Conservation (phyloP, 2,329 filamentous ascomycete species). For the Exophiala sp. region DNA sequence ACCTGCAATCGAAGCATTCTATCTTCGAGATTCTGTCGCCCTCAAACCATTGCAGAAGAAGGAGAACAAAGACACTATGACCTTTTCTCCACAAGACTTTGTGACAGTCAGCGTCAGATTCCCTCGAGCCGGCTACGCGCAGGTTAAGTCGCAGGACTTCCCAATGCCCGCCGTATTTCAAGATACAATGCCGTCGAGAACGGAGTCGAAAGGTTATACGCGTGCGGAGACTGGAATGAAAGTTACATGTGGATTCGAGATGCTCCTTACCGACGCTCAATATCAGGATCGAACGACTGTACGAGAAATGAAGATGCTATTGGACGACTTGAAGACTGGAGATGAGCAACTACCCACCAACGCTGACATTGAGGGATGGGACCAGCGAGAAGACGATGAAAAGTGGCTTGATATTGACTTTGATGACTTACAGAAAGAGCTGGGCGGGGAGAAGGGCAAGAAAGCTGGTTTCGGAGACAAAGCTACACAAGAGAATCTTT, state of each 20-base stretch:
- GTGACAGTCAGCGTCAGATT: slow-evolving; percentile 77
- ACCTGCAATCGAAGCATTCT: slow-evolving; percentile 85
- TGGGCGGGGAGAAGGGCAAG: slow-evolving; percentile 49
- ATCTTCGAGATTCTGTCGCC: slow-evolving; percentile 77
- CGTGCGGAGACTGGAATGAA: slow-evolving; percentile 77
- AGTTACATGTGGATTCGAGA: slow-evolving; percentile 83
- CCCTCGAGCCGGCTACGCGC: slow-evolving; percentile 85
- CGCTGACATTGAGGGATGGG: slow-evolving; percentile 70
- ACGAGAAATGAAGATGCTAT: slow-evolving; percentile 70
- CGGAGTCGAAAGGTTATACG: slow-evolving; percentile 45
- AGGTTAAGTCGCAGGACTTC: slow-evolving; percentile 83
- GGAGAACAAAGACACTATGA: slow-evolving; percentile 48
- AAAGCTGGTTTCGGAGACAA: slow-evolving; percentile 43
- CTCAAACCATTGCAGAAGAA: slow-evolving; percentile 64
- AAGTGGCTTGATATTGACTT: slow-evolving; percentile 91
- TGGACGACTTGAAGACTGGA: slow-evolving; percentile 72
- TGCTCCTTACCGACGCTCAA: slow-evolving; percentile 67
- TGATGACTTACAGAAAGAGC: slow-evolving; percentile 78
- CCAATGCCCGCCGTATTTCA: slow-evolving; percentile 58
- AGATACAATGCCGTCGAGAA: slow-evolving; percentile 39
- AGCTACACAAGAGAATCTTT: slow-evolving; percentile 57
- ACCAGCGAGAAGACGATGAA: slow-evolving; percentile 72
- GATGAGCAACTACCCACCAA: slow-evolving; percentile 69
- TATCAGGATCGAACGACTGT: slow-evolving; percentile 66
- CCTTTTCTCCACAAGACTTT: slow-evolving; percentile 74